Evolutionary conservation across 345 rosid genomes (phyloP).

Genomic region (Gossypium australe): DNA sequence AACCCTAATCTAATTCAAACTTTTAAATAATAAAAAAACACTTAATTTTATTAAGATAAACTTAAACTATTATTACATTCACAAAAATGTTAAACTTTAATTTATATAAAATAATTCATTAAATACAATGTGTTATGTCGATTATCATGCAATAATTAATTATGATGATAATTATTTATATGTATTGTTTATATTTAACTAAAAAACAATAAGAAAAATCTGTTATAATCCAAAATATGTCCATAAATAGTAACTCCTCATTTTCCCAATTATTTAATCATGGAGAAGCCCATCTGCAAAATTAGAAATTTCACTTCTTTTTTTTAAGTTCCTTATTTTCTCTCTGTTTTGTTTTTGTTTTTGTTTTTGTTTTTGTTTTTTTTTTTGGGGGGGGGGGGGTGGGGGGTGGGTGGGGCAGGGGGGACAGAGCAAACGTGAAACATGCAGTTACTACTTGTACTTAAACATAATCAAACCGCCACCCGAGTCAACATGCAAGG

Average conservation of each 20-base stretch:
- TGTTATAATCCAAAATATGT: too few species aligned
- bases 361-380: not conserved
- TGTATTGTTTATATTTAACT: too few species aligned
- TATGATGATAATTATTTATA: too few species aligned
- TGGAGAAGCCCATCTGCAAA: not conserved
- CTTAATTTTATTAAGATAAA: not conserved
- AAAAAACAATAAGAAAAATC: not conserved
- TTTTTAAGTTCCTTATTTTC: not conserved
- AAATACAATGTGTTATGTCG: not conserved
- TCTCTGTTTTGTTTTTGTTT: not conserved
- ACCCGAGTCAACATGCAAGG: not conserved
- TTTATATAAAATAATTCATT: not conserved
- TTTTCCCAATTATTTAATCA: too few species aligned
- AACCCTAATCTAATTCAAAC: not conserved
- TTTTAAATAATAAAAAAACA: not conserved
- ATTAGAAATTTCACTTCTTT: not conserved
- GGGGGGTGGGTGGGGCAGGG: too few species aligned
- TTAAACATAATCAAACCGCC: slow-evolving; percentile 5
- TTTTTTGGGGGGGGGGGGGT: too few species aligned
- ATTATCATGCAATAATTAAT: too few species aligned
- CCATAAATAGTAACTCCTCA: too few species aligned
- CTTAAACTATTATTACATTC: not conserved
- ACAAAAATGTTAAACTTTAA: too few species aligned
- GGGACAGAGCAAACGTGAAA: not conserved
- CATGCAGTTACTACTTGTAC: not conserved